Conservation (phyloP, 1,284 basidiomycete genomes). For the Pascua sp. region DNA sequence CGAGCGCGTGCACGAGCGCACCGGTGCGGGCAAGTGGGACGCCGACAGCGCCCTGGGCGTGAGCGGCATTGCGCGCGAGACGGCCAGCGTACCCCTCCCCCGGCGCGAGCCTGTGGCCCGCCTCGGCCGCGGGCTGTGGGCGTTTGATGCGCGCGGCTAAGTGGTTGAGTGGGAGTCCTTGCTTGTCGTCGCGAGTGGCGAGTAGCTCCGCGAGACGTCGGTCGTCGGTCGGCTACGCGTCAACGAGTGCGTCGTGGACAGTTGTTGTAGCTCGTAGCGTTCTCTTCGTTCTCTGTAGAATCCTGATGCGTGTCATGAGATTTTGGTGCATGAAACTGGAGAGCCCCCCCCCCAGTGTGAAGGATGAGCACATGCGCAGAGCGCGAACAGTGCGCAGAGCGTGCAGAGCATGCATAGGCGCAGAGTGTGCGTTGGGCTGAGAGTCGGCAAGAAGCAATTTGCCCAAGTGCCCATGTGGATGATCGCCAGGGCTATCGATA, state of each 20-base stretch:
- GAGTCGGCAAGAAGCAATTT: no score
- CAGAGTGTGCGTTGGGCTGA: no score
- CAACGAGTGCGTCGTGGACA: not conserved
- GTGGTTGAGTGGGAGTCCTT: not conserved
- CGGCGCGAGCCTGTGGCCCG: slow-evolving; percentile 20
- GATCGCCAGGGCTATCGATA: no score
- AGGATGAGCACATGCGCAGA: no score
- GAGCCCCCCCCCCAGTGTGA: no score
- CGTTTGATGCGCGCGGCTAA: slow-evolving; percentile 23
- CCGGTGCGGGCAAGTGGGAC: slow-evolving; percentile 1
- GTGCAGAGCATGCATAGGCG: no score
- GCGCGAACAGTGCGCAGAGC: no score
- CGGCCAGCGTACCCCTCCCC: slow-evolving; percentile 22
- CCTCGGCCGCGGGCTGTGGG: slow-evolving; percentile 36
- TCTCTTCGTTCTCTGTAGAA: no score
- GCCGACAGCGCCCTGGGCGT: slow-evolving; percentile 13
- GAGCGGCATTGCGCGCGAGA: not conserved
- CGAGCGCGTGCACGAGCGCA: slow-evolving; percentile 3
- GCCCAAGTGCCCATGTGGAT: no score
- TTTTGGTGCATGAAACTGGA: no score
- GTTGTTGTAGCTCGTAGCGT: slow-evolving; percentile 3
- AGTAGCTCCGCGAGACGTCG: not conserved
- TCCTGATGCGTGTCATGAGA: no score
- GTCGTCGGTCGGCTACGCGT: not conserved
- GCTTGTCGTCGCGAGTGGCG: not conserved